Evolutionary conservation across 768 basidiomycete species (phyloP).

Genomic region (Mrakia frigida): DNA sequence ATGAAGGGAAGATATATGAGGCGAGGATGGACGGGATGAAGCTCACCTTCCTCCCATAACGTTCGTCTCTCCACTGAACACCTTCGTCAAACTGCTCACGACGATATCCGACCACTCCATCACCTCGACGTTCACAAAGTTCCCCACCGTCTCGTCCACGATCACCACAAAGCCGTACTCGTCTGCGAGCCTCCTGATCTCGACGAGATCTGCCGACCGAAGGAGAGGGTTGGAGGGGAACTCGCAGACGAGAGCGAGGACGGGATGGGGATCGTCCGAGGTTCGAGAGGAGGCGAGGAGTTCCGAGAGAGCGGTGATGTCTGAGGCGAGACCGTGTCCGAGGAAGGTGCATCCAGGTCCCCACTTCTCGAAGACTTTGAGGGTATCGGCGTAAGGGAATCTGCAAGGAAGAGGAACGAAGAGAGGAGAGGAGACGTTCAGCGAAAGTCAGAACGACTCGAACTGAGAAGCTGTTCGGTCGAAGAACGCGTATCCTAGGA

Average conservation of each 20-base stretch:
- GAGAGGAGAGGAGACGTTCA: not conserved
- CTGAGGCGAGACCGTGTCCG: conserved; percentile 68
- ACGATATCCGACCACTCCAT: conserved; percentile 81
- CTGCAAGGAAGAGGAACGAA: conserved; percentile 46
- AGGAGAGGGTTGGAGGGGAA: conserved; percentile 94
- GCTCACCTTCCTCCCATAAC: conserved; percentile 95
- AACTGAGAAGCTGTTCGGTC: not conserved
- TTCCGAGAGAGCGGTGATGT: conserved; percentile 65
- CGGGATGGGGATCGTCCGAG: conserved; percentile 49
- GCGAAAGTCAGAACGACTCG: no score
- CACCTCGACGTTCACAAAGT: conserved; percentile 87
- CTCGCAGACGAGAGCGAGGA: conserved; percentile 81
- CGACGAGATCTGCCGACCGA: conserved; percentile 69
- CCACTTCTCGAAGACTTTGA: conserved; percentile 93
- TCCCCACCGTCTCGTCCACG: conserved; percentile 91
- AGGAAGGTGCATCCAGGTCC: conserved; percentile 88
- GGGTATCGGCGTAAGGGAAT: conserved; percentile 91
- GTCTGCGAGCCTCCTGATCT: conserved; percentile 73
- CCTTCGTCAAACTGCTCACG: conserved; percentile 84
- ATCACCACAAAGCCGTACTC: conserved; percentile 81
- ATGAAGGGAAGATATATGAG: not conserved
- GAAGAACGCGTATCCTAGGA: not conserved
- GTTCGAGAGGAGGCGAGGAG: conserved; percentile 49
- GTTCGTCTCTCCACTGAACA: conserved; percentile 90
- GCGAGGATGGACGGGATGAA: not conserved